Percentiles rank a stretch among this genome's conserved stretches.
Evolutionary conservation across 192 early-diverging fungal species (phyloP).

Genomic region (Coemansia sp.): DNA sequence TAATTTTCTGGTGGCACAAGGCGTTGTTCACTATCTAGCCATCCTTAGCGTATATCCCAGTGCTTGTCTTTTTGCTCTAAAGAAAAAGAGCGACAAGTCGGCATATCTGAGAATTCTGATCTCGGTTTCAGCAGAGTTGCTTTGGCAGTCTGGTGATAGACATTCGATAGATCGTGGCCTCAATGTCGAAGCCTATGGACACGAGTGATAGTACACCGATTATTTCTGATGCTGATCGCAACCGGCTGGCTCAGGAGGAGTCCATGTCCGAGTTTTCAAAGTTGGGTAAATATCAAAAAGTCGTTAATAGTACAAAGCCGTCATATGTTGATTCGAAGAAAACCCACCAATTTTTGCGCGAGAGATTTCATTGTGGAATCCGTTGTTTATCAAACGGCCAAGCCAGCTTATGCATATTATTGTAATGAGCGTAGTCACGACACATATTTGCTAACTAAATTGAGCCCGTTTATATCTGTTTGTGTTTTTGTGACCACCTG

Average conservation of each 20-base stretch:
- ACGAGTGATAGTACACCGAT: background rate
- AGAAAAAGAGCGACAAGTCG: constrained; percentile 4
- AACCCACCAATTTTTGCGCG: background rate
- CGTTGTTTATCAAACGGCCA: background rate
- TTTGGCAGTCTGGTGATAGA: background rate
- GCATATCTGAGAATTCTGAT: background rate
- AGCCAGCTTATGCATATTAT: background rate
- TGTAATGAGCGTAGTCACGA: background rate
- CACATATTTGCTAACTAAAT: background rate
- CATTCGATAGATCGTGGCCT: background rate
- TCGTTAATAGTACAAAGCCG: background rate
- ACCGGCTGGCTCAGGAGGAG: constrained; percentile 35
- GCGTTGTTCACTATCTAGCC: background rate
- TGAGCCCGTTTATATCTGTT: background rate
- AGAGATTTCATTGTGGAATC: background rate
- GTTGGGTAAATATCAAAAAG: constrained; percentile 40
- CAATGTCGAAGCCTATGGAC: constrained; percentile 7
- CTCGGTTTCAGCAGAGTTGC: background rate
- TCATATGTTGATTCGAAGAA: constrained; percentile 1
- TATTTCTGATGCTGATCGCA: constrained; percentile 31
- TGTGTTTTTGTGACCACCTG: background rate
- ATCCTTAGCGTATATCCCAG: background rate
- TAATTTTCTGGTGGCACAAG: background rate
- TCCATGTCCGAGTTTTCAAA: constrained; percentile 37
- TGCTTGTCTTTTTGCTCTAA: background rate